phyloP scores from a whole-genome alignment of 2,329 filamentous ascomycete species.

The Blastomyces emzantsi region DNA sequence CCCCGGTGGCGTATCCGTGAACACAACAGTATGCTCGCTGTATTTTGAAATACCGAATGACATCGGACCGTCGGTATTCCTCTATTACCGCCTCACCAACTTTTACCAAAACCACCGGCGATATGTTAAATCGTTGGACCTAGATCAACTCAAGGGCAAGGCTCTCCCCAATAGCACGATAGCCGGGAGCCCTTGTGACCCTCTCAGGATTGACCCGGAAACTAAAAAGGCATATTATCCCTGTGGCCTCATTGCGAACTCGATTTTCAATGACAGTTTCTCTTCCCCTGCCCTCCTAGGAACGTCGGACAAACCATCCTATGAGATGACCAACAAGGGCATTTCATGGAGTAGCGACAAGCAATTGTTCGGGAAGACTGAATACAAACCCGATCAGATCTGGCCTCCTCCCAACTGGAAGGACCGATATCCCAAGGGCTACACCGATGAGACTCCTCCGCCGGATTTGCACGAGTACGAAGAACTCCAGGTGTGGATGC shows the following conservation, averaged over 20 bases:
- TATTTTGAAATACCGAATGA: constrained; percentile 70
- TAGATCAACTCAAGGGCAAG: constrained; percentile 70
- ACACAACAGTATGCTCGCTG: constrained; percentile 56
- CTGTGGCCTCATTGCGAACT: constrained; percentile 93
- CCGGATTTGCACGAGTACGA: constrained; percentile 68
- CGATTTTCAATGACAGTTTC: constrained; percentile 92
- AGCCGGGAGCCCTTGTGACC: constrained; percentile 61
- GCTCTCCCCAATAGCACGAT: constrained; percentile 54
- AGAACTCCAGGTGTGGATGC: constrained; percentile 97
- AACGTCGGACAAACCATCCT: constrained; percentile 43
- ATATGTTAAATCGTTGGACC: constrained; percentile 84
- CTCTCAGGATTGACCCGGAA: constrained; percentile 49
- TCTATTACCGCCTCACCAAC: constrained; percentile 94
- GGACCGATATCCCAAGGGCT: constrained; percentile 59
- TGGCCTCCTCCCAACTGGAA: constrained; percentile 82
- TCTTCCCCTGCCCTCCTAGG: constrained; percentile 55
- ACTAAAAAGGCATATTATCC: constrained; percentile 74
- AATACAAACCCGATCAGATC: constrained; percentile 58
- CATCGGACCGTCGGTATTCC: constrained; percentile 70
- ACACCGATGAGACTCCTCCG: constrained; percentile 55
- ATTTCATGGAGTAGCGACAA: constrained; percentile 85
- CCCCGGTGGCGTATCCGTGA: constrained; percentile 20
- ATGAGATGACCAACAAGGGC: constrained; percentile 64
- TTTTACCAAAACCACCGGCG: constrained; percentile 99
- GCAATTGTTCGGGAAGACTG: constrained; percentile 62